Evolutionary conservation across 2,329 filamentous ascomycete species (phyloP), one percentile per base, ranked within the genome.

Genomic region (Talaromyces pinophilus): DNA sequence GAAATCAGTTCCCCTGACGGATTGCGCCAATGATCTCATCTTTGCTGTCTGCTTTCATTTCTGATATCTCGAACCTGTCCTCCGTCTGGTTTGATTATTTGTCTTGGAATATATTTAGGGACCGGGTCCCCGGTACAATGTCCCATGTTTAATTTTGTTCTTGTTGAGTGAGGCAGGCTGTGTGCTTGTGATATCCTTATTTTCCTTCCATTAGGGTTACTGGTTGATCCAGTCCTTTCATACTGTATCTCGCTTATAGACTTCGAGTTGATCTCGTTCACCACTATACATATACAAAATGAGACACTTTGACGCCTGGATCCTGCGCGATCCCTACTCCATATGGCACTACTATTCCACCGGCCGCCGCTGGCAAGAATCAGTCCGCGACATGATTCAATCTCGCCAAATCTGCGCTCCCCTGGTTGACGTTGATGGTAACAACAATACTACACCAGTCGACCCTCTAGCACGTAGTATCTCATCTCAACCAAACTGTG

Each of bases 281-380:
- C 8, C 8, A 11, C 11, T 38, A 3, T 22, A n/a, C 6, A 33
- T 54, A 55, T 38, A 57, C n/a, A 38, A 13, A 22, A 57, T 78
- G 76, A 75, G 77, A 57, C 77, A 79, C 67, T 78, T 79, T 68
- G 77, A 79, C 62, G 70, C 76, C 63, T 79, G 77, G 77, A 65
- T 78, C 67, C 69, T 79, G 22, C 75, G 77, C 25, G 76, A 79
- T 63, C 77, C 77, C 50, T 79, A 78, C 66, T 77, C 75, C 19
- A 78, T 79, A 69, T 78, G 73, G 68, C 76, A 79, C 63, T 79
- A 78, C 64, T 79, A 79, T 44, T 69, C 75, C 44, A 76, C 73
- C 35, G 75, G 75, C 5, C 74, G 72, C 33, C 71, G 73, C 59
- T 79, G 77, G 77, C 72, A 76, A 64, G 75, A 78, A 48, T 73